Percentiles rank a stretch among this genome's conserved stretches.
Evolutionary conservation across 495 filamentous ascomycete species (phyloP).

Genomic region (Entonaema liquescens): DNA sequence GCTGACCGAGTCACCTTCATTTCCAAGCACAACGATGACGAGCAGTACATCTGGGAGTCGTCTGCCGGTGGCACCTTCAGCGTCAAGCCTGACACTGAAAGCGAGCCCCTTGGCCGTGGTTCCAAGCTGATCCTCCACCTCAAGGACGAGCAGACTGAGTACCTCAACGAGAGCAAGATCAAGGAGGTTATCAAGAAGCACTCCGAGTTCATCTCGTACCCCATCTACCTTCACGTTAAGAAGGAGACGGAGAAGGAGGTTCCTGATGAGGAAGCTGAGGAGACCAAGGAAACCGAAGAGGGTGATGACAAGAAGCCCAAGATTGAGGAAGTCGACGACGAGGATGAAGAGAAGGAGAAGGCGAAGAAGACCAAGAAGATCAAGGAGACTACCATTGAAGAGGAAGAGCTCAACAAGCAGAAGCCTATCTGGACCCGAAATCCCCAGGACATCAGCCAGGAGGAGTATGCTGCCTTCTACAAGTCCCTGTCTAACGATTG

Average conservation of each 20-base stretch:
- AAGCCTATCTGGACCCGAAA: conserved; percentile 99
- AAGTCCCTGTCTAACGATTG: conserved; percentile 99
- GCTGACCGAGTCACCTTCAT: conserved; percentile 94
- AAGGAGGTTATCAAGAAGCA: conserved; percentile 99
- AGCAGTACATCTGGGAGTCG: conserved; percentile 99
- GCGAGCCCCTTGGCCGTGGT: conserved; percentile 89
- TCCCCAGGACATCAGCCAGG: conserved; percentile 90
- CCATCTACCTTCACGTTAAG: conserved; percentile 98
- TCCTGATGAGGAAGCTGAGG: conserved; percentile 93
- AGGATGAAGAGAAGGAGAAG: conserved; percentile 88
- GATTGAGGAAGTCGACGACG: conserved; percentile 80
- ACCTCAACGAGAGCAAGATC: conserved; percentile 98
- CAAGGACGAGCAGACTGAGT: conserved; percentile 98
- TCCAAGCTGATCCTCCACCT: conserved; percentile 98
- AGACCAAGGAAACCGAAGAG: conserved; percentile 64
- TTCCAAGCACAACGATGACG: conserved; percentile 99
- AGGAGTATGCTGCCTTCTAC: conserved; percentile 99
- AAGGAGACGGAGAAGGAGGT: conserved; percentile 99
- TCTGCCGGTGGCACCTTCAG: conserved; percentile 97
- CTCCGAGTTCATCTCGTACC: conserved; percentile 99
- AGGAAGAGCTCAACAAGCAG: conserved; percentile 99
- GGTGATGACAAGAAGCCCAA: conserved; percentile 83
- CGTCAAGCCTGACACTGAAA: conserved; percentile 87
- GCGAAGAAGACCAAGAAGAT: conserved; percentile 98
- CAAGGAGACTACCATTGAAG: conserved; percentile 98